Conservation (phyloP, 148 eudicot species). For the Amaranthus cruentus region DNA sequence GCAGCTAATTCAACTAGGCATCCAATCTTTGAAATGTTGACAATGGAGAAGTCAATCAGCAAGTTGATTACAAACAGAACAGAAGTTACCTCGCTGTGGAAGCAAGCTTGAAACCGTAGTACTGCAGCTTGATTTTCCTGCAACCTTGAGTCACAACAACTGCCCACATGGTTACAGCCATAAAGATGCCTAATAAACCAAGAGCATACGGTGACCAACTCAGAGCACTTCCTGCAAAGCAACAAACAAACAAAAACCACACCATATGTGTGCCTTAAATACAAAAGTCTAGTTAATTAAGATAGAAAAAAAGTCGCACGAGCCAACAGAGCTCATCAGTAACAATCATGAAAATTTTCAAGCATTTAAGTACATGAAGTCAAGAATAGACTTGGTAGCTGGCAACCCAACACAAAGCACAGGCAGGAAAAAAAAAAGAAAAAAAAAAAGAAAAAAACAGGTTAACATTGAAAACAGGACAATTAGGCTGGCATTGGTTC, state of each 20-base stretch:
- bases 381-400: not conserved
- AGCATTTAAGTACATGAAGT: not conserved
- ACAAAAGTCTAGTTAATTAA: not conserved
- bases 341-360: not conserved
- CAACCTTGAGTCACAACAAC: slow-evolving; percentile 95
- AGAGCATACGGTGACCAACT: slow-evolving; percentile 75
- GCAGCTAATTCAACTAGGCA: not conserved
- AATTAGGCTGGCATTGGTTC: too few relatives aligned
- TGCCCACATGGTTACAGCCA: slow-evolving; percentile 85
- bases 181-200: slow-evolving; percentile 62
- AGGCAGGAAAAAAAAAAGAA: too few relatives aligned
- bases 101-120: slow-evolving; percentile 93
- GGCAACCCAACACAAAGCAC: not conserved
- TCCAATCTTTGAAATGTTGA: not conserved
- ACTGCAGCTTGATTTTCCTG: slow-evolving; percentile 92
- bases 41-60: not conserved
- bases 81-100: slow-evolving; percentile 70
- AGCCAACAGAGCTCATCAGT: not conserved
- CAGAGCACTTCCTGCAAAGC: slow-evolving; percentile 60
- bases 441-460: too few relatives aligned
- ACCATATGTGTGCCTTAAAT: not conserved
- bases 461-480: too few relatives aligned
- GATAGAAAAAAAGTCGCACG: not conserved
- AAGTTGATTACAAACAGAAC: not conserved
- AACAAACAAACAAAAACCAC: slow-evolving; percentile 3